Base-by-base conservation (phyloP, 164 flowering plant genomes). In the Chloranthus sessilifolius region DNA sequence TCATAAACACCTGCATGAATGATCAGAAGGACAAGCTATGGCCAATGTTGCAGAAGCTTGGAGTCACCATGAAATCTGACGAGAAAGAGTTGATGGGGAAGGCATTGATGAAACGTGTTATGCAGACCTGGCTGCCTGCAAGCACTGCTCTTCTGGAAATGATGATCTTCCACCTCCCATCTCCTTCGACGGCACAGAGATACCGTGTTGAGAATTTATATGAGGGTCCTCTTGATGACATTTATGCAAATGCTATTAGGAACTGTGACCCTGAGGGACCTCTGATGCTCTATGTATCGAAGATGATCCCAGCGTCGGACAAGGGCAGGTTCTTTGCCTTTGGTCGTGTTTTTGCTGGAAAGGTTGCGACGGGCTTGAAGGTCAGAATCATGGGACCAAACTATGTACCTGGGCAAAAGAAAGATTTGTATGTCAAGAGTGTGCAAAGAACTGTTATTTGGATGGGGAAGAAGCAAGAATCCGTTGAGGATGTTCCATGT, bases 401-500 rank as follows among this genome's bases (percentile, higher is more conserved):
- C 47, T 69, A 57, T 34, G 61, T 65, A 16, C 71, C 64, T 23
- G 71, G 71, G 2, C 56, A 58, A 60, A 67, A 67, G 64, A 62
- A 67, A 26, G 70, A 65, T 28, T 38, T 65, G 58, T 69, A 69
- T 48, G 54, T 54, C 4, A 62, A 69, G 58, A 61, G 67, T 51
- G 67, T 69, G 19, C 74, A 61, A 26, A 57, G 70, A 35, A 69
- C 70, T 20, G 61, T 61, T 47, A 65, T 69, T 61, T 69, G 64
- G 74, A 69, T 69, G 67, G 74, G 74, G 5, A 65, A 69, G 46
- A 62, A 22, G 67, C 67, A 61, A 12, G 70, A 70, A 43, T 53
- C 74, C 9, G 74, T 70, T 15, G 69, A 69, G 56, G 73, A 69
- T 53, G 69, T 69, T n/a, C 73, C 73, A 8, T 64, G 73, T 34